Conservation (phyloP, 2,329 filamentous ascomycete species). For the Ophiosphaerella korrae region DNA sequence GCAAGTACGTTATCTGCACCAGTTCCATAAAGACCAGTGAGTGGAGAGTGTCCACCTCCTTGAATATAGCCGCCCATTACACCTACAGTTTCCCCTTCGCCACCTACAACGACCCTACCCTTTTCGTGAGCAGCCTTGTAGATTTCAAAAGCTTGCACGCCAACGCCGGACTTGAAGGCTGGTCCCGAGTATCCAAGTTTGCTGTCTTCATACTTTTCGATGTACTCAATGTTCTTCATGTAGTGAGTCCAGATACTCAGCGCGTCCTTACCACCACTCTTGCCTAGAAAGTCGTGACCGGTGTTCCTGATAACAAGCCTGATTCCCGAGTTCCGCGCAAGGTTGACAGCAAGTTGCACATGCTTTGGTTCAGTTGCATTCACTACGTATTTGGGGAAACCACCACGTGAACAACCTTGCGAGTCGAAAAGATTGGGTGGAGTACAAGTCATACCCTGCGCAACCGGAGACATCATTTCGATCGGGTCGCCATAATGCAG, state of each 20-base stretch:
- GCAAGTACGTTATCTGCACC: slow-evolving; percentile 45
- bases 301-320: slow-evolving; percentile 44
- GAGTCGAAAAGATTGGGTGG: slow-evolving; percentile 42
- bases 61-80: slow-evolving; percentile 52
- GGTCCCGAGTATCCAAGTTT: slow-evolving; percentile 49
- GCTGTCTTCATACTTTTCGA: slow-evolving; percentile 39
- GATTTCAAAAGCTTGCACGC: slow-evolving; percentile 59
- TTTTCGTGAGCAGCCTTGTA: slow-evolving; percentile 57
- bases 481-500: slow-evolving; percentile 42
- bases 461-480: slow-evolving; percentile 46
- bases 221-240: slow-evolving; percentile 43
- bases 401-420: slow-evolving; percentile 43
- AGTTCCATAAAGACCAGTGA: slow-evolving; percentile 53
- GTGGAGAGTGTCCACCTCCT: slow-evolving; percentile 61
- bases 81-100: slow-evolving; percentile 58
- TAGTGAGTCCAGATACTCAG: slow-evolving; percentile 46
- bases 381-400: slow-evolving; percentile 43
- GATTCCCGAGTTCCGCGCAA: slow-evolving; percentile 40
- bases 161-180: slow-evolving; percentile 62
- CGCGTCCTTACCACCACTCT: slow-evolving; percentile 41
- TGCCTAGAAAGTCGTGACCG: slow-evolving; percentile 45
- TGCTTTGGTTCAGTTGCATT: slow-evolving; percentile 44
- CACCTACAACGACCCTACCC: slow-evolving; percentile 58
- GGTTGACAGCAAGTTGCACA: slow-evolving; percentile 44
- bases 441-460: slow-evolving; percentile 46